Base-by-base conservation (phyloP, 768 basidiomycete genomes). In the Mycena maculata region DNA sequence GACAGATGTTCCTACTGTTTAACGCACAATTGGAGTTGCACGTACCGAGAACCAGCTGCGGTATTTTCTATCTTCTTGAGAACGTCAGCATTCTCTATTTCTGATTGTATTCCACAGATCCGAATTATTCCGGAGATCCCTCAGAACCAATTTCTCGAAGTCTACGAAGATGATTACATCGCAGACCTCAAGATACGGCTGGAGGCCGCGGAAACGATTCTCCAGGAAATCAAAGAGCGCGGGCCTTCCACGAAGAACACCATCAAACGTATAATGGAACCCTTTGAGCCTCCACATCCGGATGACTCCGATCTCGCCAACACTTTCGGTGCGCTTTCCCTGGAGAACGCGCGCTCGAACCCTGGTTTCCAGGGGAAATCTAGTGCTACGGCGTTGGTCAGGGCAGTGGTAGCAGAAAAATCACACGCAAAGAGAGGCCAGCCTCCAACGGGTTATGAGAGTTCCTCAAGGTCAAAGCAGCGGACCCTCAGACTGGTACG, bases 331-430 rank as follows among this genome's bases (percentile, higher is more conserved):
- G 48, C 56, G 1, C 42, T 66, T 4, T 66, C 65, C 0, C 52
- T 66, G 8, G 25, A 42, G 11, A 23, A 11, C 28, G 18, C 23
- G 1, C 23, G 38, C 3, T 36, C 41, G 5, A 44, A 66, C 12
- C 52, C 36, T 1, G 65, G 57, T 0, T 66, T 60, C 28, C 65
- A 54, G n/a, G 65, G 65, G 1, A 64, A 57, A 22, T 64, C 63
- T 1, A 57, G 63, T 22, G 33, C 55, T 4, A 55, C 38, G 5
- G 25, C 31, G 55, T 22, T 65, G 16, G 63, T 59, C 10, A 59
- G 42, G 25, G 16, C n/a, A 2, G 57, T 49, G 2, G 25, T 58
- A 10, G 30, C 22, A 7, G 31, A 10, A 25, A 59, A 58, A 23
- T 16, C 33, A 3, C 30, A 6, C 15, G 3, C n/a, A n/a, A n/a